Conservation (phyloP, 2,329 filamentous ascomycete genomes). For the Stagonosporopsis cucurbitacearum region DNA sequence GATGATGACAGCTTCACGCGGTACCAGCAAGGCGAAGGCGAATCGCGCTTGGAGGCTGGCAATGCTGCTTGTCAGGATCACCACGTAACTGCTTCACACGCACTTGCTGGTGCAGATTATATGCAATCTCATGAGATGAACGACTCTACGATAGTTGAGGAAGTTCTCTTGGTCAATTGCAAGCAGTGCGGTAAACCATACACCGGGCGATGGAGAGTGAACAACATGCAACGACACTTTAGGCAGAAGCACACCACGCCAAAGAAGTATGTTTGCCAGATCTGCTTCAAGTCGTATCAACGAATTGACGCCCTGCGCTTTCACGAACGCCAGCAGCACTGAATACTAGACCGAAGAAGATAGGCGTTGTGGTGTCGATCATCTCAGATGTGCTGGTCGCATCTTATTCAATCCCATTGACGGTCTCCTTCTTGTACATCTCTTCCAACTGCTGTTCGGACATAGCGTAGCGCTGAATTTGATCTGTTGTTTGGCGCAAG, state of each 20-base stretch:
- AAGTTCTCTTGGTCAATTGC: background rate
- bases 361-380: background rate
- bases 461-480: background rate
- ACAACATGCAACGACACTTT: background rate
- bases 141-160: background rate
- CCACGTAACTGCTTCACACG: background rate
- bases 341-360: background rate
- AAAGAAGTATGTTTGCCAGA: background rate
- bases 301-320: background rate
- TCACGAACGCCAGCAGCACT: background rate
- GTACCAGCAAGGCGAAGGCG: background rate
- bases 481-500: background rate
- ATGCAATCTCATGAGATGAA: background rate
- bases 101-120: background rate
- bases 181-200: background rate
- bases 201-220: background rate
- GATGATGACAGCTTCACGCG: background rate
- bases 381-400: background rate
- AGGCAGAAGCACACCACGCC: background rate
- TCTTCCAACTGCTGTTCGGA: background rate
- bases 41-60: background rate
- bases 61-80: background rate
- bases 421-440: background rate
- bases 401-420: background rate
- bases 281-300: background rate